A percentile compares a stretch with the other conserved stretches of the same genome.
These are phyloP conservation scores for Aureobasidium pullulans DNA, from an alignment of 2,329 filamentous ascomycete species.

Conservation along the genomic window DNA sequence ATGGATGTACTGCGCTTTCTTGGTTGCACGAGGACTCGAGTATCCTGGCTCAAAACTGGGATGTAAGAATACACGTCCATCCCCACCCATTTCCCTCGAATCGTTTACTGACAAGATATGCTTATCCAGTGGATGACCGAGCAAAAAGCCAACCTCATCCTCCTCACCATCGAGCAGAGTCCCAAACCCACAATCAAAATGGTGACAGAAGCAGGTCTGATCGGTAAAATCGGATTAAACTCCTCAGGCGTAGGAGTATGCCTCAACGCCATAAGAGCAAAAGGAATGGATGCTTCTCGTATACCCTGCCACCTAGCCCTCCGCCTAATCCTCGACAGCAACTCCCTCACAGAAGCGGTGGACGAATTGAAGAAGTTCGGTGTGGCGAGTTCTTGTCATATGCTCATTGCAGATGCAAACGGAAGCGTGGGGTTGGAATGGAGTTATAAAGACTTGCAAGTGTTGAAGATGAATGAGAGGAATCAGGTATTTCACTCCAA, in stretches of 20 bases:
- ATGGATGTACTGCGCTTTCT: constrained; percentile 50
- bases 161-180: constrained; percentile 39
- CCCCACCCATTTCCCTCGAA: not conserved
- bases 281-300: constrained; percentile 44
- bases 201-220: constrained; percentile 54
- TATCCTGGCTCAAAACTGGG: constrained; percentile 53
- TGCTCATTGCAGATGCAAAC: constrained; percentile 44
- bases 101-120: not conserved
- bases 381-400: constrained; percentile 48
- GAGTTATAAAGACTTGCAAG: constrained; percentile 26
- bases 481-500: constrained; percentile 38
- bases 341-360: constrained; percentile 41
- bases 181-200: constrained; percentile 44
- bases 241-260: constrained; percentile 49
- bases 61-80: constrained; percentile 28
- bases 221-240: constrained; percentile 62
- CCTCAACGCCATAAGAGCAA: constrained; percentile 55
- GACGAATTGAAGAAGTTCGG: constrained; percentile 37
- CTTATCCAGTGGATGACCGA: constrained; percentile 40
- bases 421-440: constrained; percentile 46
- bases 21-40: constrained; percentile 33
- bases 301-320: constrained; percentile 57
- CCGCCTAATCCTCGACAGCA: constrained; percentile 47
- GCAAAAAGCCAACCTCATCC: constrained; percentile 45
- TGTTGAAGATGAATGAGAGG: constrained; percentile 26